A percentile compares a stretch with the other conserved stretches of the same genome.
Evolutionary conservation across 2,329 filamentous ascomycete genomes (phyloP).

Genomic region (Aspergillus intermedius): DNA sequence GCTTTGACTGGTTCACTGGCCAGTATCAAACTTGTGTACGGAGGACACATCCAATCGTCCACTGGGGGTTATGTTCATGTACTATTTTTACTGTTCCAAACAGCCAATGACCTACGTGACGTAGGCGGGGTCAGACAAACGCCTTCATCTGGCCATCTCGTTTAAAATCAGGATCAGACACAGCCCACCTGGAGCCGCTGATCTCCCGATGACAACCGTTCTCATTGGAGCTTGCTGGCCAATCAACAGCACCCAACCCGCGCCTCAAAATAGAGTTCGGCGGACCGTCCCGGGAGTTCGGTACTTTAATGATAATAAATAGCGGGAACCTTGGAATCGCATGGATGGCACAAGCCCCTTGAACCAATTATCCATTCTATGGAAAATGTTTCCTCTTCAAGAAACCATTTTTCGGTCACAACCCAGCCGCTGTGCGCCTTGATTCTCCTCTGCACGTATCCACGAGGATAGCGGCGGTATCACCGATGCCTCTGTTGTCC

Average conservation of each 20-base stretch:
- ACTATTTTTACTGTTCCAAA: neutral
- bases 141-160: neutral
- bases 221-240: neutral
- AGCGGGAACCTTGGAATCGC: neutral
- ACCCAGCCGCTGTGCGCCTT: neutral
- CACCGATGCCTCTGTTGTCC: neutral
- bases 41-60: too few relatives aligned
- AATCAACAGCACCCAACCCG: neutral
- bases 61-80: neutral
- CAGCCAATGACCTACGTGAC: neutral
- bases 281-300: neutral
- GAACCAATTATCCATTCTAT: neutral
- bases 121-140: neutral
- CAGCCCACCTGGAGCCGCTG: neutral
- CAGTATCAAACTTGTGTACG: too few relatives aligned
- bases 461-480: too few relatives aligned
- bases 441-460: neutral
- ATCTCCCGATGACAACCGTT: neutral
- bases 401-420: neutral
- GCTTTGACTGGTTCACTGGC: too few relatives aligned
- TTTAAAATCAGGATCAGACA: neutral
- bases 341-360: neutral
- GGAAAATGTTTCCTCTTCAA: neutral
- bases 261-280: neutral
- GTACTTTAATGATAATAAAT: neutral